Base-by-base conservation (phyloP, 768 basidiomycete genomes). In the Psilocybe cubensis region DNA sequence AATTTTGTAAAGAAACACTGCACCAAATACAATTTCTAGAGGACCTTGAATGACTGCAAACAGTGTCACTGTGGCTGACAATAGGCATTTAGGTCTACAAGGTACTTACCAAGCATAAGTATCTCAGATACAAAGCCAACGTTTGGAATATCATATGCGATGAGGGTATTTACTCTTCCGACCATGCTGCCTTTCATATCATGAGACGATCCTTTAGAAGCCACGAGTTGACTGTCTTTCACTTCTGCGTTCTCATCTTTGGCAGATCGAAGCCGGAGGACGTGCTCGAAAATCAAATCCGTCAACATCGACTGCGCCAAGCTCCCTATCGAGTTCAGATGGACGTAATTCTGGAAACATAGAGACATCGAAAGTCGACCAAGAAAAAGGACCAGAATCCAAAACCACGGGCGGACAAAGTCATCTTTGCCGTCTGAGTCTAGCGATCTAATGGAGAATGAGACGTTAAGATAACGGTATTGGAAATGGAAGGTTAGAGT, bases 81-180 rank as follows among this genome's bases (percentile, higher is more conserved):
- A 33, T 33, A 8, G 12, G n/a, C 8, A n/a, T 10, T 17, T 17
- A 17, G 1, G 29, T 28, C 6, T 12, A 41, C 4, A 3, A 5
- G 7, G 7, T 35, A 61, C 64, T 1, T 31, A 70, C 69, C 43
- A 28, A 70, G 43, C 58, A 72, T 60, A 21, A 77, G 57, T 51
- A 79, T 74, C 50, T 79, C 73, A 18, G 74, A 69, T 3, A 71
- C 70, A 23, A 64, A 65, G 10, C 65, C 66, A 44, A 81, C 76
- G 53, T 71, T 74, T 23, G 61, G 63, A 52, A 79, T 46, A 70
- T 92, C 91, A 3, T 86, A 84, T 3, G 89, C 84, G 43, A 90
- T 82, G 4, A 92, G 72, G 48, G 90, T 92, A 68, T 88, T 92
- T 66, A 92, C 86, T 64, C 84, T 89, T 7, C 91, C 91, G 41